Evolutionary conservation across 2,329 filamentous ascomycete genomes (phyloP), one percentile per base, ranked within the genome.

Genomic region (Nothopassalora personata): DNA sequence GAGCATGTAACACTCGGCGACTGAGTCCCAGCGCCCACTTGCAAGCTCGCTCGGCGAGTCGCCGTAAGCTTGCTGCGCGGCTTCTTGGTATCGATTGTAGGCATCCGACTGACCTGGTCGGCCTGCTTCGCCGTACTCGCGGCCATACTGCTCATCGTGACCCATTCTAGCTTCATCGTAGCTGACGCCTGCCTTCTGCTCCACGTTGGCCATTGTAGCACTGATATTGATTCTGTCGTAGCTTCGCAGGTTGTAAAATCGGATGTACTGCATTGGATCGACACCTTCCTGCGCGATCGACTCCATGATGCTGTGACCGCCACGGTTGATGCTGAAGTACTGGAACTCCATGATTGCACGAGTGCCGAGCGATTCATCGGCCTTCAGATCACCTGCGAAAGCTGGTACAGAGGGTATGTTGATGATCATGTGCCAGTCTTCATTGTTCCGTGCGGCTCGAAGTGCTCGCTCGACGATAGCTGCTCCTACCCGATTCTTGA

Each of bases 311-410:
- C 85, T 89, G 71, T 89, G 77, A 2, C 88, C 88, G 33, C 89
- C 88, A 36, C 89, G 84, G 73, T 85, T 88, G 75, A 94, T 94
- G 54, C 84, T 88, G 68, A 85, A 80, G 75, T 94, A 93, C 71
- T 94, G 90, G 72, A 88, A 93, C 71, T 94, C 89, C 88, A 94
- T 92, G 68, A 95, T 93, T 5, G 89, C 90, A 36, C 90, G 81
- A 0, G 90, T 94, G 23, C 88, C 88, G 1, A 93, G 78, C 8
- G 87, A 86, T 23, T 83, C 86, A 54, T 92, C 87, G 0, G 81
- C 81, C 67, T 88, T 83, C 52, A 95, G 79, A 67, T 94, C 89
- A 4, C 90, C 90, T 1, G 90, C 88, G 69, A 95, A 95, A 1
- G 86, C 90, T 7, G 90, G 90, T 0, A 95, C 86, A 1, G 89